Base-by-base conservation (phyloP, 192 early-diverging fungal genomes). In the Podila epicladia region DNA sequence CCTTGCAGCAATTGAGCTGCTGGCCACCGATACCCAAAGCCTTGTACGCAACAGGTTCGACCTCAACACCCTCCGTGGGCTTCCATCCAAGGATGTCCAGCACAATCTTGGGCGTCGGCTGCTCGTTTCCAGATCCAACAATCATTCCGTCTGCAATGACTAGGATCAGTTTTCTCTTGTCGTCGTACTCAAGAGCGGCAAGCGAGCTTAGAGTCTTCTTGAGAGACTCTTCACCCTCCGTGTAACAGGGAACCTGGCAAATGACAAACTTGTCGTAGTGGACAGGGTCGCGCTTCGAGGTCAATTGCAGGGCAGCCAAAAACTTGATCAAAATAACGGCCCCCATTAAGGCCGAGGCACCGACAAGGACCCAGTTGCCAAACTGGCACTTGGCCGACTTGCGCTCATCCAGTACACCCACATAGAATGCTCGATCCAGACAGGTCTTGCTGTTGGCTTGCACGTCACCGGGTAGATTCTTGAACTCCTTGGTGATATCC, bases 131-230 rank as follows among this genome's bases (percentile, higher is more conserved):
- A 64, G 88, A 85, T 48, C 94, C 94, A 55, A 93, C 90, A 79
- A 95, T 93, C 86, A 93, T 91, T 73, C 94, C 94, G 66, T 95
- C 94, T 32, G 90, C 89, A 69, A 95, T 89, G 19, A 95, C 74
- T 58, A 95, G 89, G 7, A 95, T 55, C 7, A 95, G 74, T 72
- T 94, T 95, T 73, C 91, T 91, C 64, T 92, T 93, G 84, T 95
- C 94, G 58, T 94, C 94, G 71, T 95, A 95, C 9, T 89, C 71
- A 60, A 93, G 69, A 1, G 67, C 85, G 4, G 93, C 89, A 8
- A 95, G 70, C 5, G 94, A 95, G 45, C 93, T 87, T 29, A 95
- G 84, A 0, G 94, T 95, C 49, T 91, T 92, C 41, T 86, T 75
- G 20, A 95, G 83, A 2, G 93, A 95, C 9, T 84, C 89, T 70